These are phyloP conservation scores for Fusarium nanum DNA, from an alignment of 2,329 filamentous ascomycete genomes.

Conservation along the genomic window DNA sequence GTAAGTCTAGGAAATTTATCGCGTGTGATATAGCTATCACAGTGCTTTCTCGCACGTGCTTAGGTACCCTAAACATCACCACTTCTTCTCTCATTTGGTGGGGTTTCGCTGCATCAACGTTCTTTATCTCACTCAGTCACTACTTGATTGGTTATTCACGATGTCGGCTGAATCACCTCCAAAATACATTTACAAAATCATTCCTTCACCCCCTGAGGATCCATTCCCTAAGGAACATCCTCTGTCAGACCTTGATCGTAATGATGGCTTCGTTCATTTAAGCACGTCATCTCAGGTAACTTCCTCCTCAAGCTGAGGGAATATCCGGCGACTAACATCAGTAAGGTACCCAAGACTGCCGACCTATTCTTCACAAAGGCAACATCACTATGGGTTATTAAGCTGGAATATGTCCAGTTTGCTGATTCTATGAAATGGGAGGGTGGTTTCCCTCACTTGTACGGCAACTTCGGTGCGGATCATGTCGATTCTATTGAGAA, in stretches of 20 bases:
- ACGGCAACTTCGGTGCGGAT: constrained; percentile 65
- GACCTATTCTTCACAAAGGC: constrained; percentile 57
- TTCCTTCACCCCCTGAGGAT: constrained; percentile 62
- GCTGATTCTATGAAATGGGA: constrained; percentile 65
- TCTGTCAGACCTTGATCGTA: constrained; percentile 68
- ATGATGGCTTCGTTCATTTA: constrained; percentile 72
- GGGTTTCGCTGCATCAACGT: constrained; percentile 1
- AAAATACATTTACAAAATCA: constrained; percentile 70
- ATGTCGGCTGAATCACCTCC: constrained; percentile 52
- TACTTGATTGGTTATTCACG: constrained; percentile 3
- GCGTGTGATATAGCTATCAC: not conserved
- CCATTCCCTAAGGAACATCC: constrained; percentile 67
- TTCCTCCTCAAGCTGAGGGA: not conserved
- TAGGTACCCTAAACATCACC: constrained; percentile 25
- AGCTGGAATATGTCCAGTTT: constrained; percentile 62
- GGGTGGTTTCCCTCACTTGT: constrained; percentile 68
- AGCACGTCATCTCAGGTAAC: constrained; percentile 66
- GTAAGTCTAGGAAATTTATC: fast-evolving
- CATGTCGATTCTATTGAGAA: constrained; percentile 62
- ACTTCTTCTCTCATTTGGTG: constrained; percentile 1
- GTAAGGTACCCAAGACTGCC: constrained; percentile 59
- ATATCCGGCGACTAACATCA: not conserved
- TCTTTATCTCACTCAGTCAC: not conserved
- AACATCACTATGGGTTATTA: constrained; percentile 62
- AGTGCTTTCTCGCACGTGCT: constrained; percentile 19